Evolutionary conservation across 139 green algal species (phyloP), one percentile per base, ranked within the genome.

Genomic region (Axilococcus clingmanii): DNA sequence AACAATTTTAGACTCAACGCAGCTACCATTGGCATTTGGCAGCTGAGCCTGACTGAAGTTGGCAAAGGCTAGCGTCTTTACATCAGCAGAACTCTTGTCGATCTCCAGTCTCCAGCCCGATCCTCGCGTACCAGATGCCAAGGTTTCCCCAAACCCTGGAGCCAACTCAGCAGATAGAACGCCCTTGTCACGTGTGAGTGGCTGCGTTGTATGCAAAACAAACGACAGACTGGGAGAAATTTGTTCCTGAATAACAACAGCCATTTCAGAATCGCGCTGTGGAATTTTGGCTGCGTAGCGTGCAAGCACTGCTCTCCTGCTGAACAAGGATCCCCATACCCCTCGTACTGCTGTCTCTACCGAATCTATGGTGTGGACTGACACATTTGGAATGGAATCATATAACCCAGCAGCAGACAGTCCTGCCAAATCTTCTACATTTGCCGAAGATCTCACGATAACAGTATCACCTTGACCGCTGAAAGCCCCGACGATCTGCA

Each of bases 321-420:
- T 88, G 79, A 85, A 94, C 7, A 95, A 72, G 3, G 77, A 92
- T 16, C 89, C 86, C 91, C 91, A 97, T 52, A 98, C 91, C 8
- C 51, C 51, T 4, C 63, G 40, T 14, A 94, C 59, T 8, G 78
- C 83, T n/a, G 15, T 42, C 15, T 50, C 57, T 25, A 95, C 48
- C 2, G 75, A 77, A 19, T 53, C 50, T 1, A 45, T 24, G 50
- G 82, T 47, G 17, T 46, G 31, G 7, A 63, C 40, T 16, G 56
- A n/a, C 15, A 94, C 57, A 59, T 85, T 84, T 17, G 73, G 68
- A 12, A 95, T 65, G 28, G 71, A 87, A n/a, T 98, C 91, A 62
- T 98, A 97, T 55, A 98, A 78, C 2, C 91, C 91, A 5, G 89
- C 87, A 7, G 50, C 73, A 22, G 63, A 76, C 52, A 81, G 67